Percentiles rank a stretch among this genome's conserved stretches.
Conservation (phyloP, 1,139 yeast genomes). For the Petasospora rhodanensis region DNA sequence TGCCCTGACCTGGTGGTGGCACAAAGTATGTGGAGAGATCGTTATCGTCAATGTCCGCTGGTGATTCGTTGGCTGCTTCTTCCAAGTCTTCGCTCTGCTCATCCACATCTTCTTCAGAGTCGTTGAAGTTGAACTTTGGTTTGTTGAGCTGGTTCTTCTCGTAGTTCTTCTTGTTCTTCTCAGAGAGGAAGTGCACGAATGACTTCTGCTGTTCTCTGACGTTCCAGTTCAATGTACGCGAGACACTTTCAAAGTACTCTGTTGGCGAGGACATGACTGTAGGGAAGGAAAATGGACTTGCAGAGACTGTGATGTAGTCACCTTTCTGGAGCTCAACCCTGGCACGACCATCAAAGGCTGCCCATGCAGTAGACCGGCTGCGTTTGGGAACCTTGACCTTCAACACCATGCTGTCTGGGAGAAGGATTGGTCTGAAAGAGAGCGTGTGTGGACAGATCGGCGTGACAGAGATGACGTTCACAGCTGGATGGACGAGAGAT, state of each 20-base stretch:
- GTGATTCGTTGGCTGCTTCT: constrained; percentile 20
- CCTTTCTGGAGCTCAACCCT: constrained; percentile 69
- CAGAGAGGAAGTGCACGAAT: constrained; percentile 50
- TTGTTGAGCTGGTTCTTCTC: constrained; percentile 25
- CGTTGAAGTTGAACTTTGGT: constrained; percentile 23
- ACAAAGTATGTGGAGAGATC: constrained; percentile 22
- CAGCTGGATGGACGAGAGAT: constrained; percentile 83
- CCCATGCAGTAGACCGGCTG: constrained; percentile 80
- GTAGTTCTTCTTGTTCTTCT: constrained; percentile 39
- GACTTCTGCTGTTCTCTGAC: constrained; percentile 79
- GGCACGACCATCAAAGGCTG: constrained; percentile 82
- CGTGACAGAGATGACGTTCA: constrained; percentile 82
- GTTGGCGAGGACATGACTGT: constrained; percentile 72
- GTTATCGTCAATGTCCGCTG: constrained; percentile 26
- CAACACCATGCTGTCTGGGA: constrained; percentile 81
- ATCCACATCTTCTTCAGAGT: constrained; percentile 21
- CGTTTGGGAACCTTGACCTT: constrained; percentile 68
- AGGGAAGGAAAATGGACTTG: constrained; percentile 82
- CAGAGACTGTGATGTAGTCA: constrained; percentile 71
- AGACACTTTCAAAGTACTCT: constrained; percentile 79
- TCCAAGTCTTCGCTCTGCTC: constrained; percentile 16
- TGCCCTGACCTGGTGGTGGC: constrained; percentile 25
- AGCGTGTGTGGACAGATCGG: constrained; percentile 92
- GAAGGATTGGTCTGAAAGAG: constrained; percentile 78
- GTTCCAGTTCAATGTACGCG: constrained; percentile 84